A percentile compares a stretch with the other conserved stretches of the same genome.
Conservation (phyloP, 106 monocot genomes). For the Allium fistulosum region DNA sequence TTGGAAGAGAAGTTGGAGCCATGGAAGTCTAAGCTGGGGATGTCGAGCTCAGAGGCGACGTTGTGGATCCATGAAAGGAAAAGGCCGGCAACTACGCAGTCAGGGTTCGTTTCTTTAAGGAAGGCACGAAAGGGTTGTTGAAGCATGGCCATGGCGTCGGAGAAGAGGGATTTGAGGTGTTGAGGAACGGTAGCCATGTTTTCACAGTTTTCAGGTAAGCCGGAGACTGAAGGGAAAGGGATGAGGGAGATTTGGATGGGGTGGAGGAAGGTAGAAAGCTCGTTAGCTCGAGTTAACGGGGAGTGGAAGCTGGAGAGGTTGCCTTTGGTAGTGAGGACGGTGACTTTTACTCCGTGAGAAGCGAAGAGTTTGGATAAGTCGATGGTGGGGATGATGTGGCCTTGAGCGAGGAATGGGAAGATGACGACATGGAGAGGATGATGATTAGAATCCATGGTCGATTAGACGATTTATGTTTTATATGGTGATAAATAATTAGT, state of each 20-base stretch:
- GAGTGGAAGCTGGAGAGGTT: constrained; percentile 7
- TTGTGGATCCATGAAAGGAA: constrained; percentile 28
- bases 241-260: constrained; percentile 17
- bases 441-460: neutral
- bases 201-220: constrained; percentile 17
- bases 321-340: constrained; percentile 28
- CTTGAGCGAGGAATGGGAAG: constrained; percentile 39
- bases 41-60: constrained; percentile 11
- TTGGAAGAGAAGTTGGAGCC: constrained; percentile 17
- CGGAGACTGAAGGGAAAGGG: constrained; percentile 13
- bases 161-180: constrained; percentile 1
- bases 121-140: constrained; percentile 4
- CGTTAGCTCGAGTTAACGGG: constrained; percentile 2
- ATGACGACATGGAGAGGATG: constrained; percentile 15
- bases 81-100: constrained; percentile 29
- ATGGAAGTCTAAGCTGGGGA: constrained; percentile 27
- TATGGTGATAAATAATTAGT: too few species aligned
- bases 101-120: constrained; percentile 13
- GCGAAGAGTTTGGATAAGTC: constrained; percentile 31
- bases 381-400: constrained; percentile 36
- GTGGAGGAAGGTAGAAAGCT: neutral
- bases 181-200: neutral
- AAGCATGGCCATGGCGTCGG: neutral
- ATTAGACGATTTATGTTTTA: neutral
- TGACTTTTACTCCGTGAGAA: constrained; percentile 13